Evolutionary conservation across 2,329 filamentous ascomycete genomes (phyloP).

Genomic region (Eutypa lata): DNA sequence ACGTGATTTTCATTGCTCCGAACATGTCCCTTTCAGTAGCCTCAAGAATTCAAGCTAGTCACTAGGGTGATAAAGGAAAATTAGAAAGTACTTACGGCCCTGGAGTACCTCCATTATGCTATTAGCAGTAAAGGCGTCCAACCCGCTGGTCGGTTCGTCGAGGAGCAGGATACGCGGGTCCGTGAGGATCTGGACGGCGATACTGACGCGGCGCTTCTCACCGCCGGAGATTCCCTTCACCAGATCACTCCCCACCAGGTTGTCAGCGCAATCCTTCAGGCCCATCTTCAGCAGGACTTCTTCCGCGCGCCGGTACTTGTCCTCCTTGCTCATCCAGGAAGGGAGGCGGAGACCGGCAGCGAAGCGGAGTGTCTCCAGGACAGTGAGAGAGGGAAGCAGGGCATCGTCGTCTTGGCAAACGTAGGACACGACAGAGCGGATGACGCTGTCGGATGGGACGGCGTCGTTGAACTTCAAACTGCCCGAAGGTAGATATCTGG

Average conservation of each 20-base stretch:
- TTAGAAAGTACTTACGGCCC: no score
- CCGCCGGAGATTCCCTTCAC: constrained; percentile 78
- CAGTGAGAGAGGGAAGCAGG: constrained; percentile 69
- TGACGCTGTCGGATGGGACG: constrained; percentile 63
- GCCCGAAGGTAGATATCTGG: constrained; percentile 59
- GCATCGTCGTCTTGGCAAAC: constrained; percentile 79
- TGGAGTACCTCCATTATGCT: constrained; percentile 74
- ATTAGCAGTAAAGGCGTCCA: constrained; percentile 74
- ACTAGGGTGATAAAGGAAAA: no score
- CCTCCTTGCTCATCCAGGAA: constrained; percentile 63
- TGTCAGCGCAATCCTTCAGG: constrained; percentile 74
- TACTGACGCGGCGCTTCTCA: constrained; percentile 74
- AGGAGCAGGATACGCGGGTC: constrained; percentile 70
- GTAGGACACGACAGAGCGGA: constrained; percentile 71
- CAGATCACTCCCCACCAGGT: constrained; percentile 67
- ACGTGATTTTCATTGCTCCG: no score
- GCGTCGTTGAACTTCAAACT: constrained; percentile 68
- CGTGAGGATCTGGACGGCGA: constrained; percentile 74
- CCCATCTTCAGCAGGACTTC: constrained; percentile 73
- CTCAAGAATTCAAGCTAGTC: no score
- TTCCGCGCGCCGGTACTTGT: constrained; percentile 67
- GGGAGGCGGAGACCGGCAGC: constrained; percentile 70
- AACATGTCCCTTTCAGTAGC: no score
- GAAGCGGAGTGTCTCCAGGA: constrained; percentile 70
- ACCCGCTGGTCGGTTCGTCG: constrained; percentile 72